Evolutionary conservation across 1,139 yeast genomes (phyloP), one percentile per base, ranked within the genome.

Genomic region (Chernovozyma sophiae-reginae): DNA sequence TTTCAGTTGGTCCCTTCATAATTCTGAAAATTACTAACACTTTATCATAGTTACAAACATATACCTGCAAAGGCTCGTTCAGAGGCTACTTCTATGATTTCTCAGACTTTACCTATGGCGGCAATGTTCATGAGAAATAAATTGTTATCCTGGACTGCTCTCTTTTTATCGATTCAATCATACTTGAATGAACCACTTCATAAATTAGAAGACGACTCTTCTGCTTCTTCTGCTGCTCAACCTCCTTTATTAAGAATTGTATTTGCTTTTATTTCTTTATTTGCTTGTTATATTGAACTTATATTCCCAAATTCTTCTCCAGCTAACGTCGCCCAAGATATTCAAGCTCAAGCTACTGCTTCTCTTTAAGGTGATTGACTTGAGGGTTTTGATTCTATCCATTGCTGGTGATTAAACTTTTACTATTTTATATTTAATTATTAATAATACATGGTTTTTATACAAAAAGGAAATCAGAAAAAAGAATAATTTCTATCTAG

Each of bases 41-140:
- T n/a, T n/a, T n/a, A n/a, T n/a, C n/a, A n/a, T 11, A 70, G 75
- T 35, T 77, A 74, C 60, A 57, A 56, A 33, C 83, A 77, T 53
- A 52, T 54, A 29, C 72, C 77, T 26, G 71, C 74, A 27, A 73
- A 72, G 45, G 72, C 77, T 34, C 66, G 76, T 36, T 55, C 62
- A 13, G 68, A 74, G 34, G 67, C 72, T 14, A 53, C 72, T 3
- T 62, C 71, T 28, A 59, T 71, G 53, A 58, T 79, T 28, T 67
- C 78, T 23, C 84, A 79, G 54, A 67, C 81, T 15, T 72, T 79
- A 62, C 85, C 86, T 27, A 77, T 79, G 82, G 81, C 81, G 7
- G 84, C 85, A 32, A 77, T 79, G 79, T 71, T 72, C 47, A 53
- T 72, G 63, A 68, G 61, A 52, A 73, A 73, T 52, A 74, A 71